phyloP scores from a whole-genome alignment of 345 rosid genomes.

The Citrus medica region DNA sequence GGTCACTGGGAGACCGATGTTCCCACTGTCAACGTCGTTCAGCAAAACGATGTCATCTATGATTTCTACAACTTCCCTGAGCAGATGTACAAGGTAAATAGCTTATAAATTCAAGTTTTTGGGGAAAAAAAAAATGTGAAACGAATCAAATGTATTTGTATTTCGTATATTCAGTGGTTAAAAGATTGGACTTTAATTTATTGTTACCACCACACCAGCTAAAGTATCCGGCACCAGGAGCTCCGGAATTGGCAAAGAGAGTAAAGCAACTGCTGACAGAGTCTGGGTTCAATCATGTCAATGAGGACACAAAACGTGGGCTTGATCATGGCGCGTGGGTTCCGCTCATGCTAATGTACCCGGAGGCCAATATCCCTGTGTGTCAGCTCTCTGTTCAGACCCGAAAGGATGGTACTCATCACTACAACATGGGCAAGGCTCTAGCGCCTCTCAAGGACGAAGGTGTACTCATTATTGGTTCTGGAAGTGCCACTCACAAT shows the following conservation, averaged over 20 bases:
- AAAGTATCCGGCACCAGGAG: constrained; percentile 89
- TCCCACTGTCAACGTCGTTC: constrained; percentile 65
- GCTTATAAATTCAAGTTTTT: no score
- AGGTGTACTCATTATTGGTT: constrained; percentile 85
- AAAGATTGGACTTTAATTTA: no score
- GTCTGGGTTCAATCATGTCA: constrained; percentile 51
- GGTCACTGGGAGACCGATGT: constrained; percentile 84
- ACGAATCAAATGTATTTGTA: no score
- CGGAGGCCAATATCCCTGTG: constrained; percentile 76
- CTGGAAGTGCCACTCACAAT: constrained; percentile 83
- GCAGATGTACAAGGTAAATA: constrained; percentile 60
- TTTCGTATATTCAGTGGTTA: no score
- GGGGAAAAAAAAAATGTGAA: no score
- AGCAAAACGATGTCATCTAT: constrained; percentile 57
- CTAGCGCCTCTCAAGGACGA: constrained; percentile 75
- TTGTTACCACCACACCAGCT: constrained; percentile 34
- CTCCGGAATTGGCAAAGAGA: constrained; percentile 69
- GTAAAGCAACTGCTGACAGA: constrained; percentile 66
- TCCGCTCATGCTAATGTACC: constrained; percentile 91
- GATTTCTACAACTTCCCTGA: constrained; percentile 85
- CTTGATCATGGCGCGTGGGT: constrained; percentile 98
- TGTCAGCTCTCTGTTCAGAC: constrained; percentile 88
- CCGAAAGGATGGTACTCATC: constrained; percentile 48
- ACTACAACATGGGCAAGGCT: constrained; percentile 88
- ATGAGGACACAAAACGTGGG: constrained; percentile 67